Evolutionary conservation across 108 stramenopile genomes (phyloP).

Genomic region (Nitzschia palea): DNA sequence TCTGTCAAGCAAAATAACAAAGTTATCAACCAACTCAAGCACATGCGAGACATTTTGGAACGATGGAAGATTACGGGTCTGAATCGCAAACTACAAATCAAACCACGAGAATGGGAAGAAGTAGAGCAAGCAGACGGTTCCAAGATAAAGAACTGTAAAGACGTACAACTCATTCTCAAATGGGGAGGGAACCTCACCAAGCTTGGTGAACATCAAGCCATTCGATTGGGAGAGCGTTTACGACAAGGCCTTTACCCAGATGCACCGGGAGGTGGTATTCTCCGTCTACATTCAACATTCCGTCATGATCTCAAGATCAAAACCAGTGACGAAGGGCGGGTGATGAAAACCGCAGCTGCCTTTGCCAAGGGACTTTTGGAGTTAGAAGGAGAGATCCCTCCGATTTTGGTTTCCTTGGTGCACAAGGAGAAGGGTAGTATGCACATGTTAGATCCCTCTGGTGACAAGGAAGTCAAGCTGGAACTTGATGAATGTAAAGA

Average conservation of each 20-base stretch:
- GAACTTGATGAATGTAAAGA: constrained; percentile 87
- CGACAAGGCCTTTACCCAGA: constrained; percentile 92
- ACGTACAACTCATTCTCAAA: constrained; percentile 93
- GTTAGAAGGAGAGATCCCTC: constrained; percentile 97
- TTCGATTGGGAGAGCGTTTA: constrained; percentile 87
- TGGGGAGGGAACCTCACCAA: constrained; percentile 99
- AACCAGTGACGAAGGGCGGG: constrained; percentile 96
- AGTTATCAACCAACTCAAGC: constrained; percentile 57
- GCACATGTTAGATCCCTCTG: constrained; percentile 95
- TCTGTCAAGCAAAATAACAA: constrained; percentile 40
- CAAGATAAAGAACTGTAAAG: constrained; percentile 38
- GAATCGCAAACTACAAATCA: constrained; percentile 98
- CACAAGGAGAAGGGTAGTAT: constrained; percentile 88
- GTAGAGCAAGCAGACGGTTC: constrained; percentile 43
- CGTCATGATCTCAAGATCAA: constrained; percentile 99
- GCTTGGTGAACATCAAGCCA: constrained; percentile 89
- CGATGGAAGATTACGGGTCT: constrained; percentile 91
- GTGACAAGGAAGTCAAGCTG: constrained; percentile 92
- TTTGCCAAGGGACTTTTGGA: constrained; percentile 96
- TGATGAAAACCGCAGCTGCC: constrained; percentile 99
- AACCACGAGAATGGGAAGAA: constrained; percentile 83
- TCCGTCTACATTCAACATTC: constrained; percentile 97
- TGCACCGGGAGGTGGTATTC: constrained; percentile 85
- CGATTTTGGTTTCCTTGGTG: constrained; percentile 96
- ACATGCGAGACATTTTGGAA: constrained; percentile 89